Base-by-base conservation (phyloP, 805 yeast species). In the Tetrapisispora pingtungensis region DNA sequence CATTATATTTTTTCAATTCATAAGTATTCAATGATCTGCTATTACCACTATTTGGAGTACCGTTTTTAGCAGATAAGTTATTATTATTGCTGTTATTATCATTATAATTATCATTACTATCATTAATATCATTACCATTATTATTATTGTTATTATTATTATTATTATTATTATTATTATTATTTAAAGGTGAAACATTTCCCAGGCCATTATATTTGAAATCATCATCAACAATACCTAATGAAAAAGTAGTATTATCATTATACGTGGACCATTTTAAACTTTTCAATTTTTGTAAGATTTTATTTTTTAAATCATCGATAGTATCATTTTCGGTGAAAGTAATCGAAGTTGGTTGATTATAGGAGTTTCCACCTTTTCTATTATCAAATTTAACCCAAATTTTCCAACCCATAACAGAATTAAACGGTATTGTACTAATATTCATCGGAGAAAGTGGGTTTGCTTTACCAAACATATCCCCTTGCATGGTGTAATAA, bases 231-330 rank as follows among this genome's bases (percentile, higher is more conserved):
- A 52, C 47, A 78, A 58, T 68, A 44, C 50, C 81, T 46, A 57
- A 84, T 86, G 10, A 95, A 78, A 8, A 94, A 80, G 65, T 87
- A 87, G 56, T 71, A 74, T 38, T 67, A 58, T 48, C 64, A 39
- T 57, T 74, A 59, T 3, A 79, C 84, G 45, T 82, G 57, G 2
- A 85, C 73, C 47, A 82, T 78, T 44, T 94, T 84, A 59, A 74
- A 18, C 40, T 19, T 33, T 43, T 50, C 22, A 61, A 83, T 53
- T 81, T 84, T 37, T 65, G 66, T 32, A 80, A 62, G 1, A 89
- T 72, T 47, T 77, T 72, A 10, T 72, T 66, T 56, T 89, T 89
- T 53, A 89, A 67, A 61, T 90, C 96, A 61, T 89, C 97, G 5
- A 89, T 73, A 1, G 88, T 72, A 56, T 84, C 90, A 18, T 62